A percentile compares a stretch with the other conserved stretches of the same genome.
These are phyloP conservation scores for Aspergillus phoenicis DNA, from an alignment of 2,329 filamentous ascomycete species.

Conservation along the genomic window DNA sequence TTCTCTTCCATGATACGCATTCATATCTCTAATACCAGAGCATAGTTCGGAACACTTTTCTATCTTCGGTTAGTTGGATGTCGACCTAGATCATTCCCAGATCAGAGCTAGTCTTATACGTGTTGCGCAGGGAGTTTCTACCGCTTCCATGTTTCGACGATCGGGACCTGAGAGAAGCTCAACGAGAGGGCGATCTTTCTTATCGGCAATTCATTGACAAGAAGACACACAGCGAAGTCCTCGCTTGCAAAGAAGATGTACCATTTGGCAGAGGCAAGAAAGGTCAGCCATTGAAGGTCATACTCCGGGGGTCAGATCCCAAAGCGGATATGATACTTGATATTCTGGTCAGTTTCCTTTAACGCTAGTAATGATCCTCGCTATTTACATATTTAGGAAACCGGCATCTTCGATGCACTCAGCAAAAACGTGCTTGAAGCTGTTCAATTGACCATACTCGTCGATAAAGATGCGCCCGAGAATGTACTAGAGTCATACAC, in stretches of 20 bases:
- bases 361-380: background rate
- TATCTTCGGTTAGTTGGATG: conserved; percentile 35
- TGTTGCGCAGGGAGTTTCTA: conserved; percentile 34
- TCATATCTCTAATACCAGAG: conserved; percentile 4
- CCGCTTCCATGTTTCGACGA: conserved; percentile 40
- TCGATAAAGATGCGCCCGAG: conserved; percentile 38
- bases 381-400: conserved; percentile 46
- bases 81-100: background rate
- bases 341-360: conserved; percentile 45
- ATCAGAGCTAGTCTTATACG: conserved; percentile 17
- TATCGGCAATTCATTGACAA: conserved; percentile 33
- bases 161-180: conserved; percentile 33
- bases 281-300: conserved; percentile 42
- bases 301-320: conserved; percentile 43
- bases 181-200: conserved; percentile 27
- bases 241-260: conserved; percentile 11
- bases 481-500: conserved; percentile 55
- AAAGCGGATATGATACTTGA: conserved; percentile 50
- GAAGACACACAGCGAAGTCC: conserved; percentile 10
- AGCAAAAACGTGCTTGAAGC: conserved; percentile 45
- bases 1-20: background rate
- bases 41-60: conserved; percentile 39
- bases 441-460: conserved; percentile 51
- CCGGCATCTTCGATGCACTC: conserved; percentile 52
- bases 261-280: conserved; percentile 27